Conservation (phyloP, 768 basidiomycete genomes). For the Kockovaella imperatae region DNA sequence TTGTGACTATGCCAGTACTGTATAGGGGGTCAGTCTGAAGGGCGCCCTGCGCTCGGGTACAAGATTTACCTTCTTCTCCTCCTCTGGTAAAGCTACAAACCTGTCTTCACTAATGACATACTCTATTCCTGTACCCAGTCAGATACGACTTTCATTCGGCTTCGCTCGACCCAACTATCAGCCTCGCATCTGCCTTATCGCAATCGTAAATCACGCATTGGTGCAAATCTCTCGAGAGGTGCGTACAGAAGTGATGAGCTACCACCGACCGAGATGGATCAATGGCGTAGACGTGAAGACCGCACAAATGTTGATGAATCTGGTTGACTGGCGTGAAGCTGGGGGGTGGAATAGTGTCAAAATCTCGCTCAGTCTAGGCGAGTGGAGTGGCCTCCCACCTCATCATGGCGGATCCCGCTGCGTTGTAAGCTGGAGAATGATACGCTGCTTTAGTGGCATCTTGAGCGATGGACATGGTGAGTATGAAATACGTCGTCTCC, state of each 20-base stretch:
- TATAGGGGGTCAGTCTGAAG: too few species aligned
- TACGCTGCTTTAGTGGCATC: conserved; percentile 23
- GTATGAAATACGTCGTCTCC: too few species aligned
- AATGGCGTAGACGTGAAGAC: conserved; percentile 31
- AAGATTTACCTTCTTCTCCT: conserved; percentile 46
- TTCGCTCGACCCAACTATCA: conserved; percentile 45
- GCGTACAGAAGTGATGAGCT: conserved; percentile 51
- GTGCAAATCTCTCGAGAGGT: conserved; percentile 46
- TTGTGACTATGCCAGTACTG: conserved; percentile 55
- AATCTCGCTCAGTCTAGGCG: background rate
- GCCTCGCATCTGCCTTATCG: conserved; percentile 48
- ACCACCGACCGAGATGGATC: conserved; percentile 45
- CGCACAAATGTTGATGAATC: conserved; percentile 40
- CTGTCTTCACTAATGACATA: conserved; percentile 51
- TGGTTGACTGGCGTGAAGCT: conserved; percentile 40
- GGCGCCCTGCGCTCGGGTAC: background rate
- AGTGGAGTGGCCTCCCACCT: conserved; percentile 14
- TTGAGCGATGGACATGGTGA: too few species aligned
- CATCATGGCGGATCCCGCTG: conserved; percentile 31
- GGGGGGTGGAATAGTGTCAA: too few species aligned
- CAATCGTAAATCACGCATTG: conserved; percentile 52
- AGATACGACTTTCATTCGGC: background rate
- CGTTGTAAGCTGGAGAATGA: conserved; percentile 21
- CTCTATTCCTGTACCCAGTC: conserved; percentile 46
- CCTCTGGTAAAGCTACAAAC: conserved; percentile 48